Base-by-base conservation (phyloP, 1,139 yeast species). In the Debaryomyces fabryi region DNA sequence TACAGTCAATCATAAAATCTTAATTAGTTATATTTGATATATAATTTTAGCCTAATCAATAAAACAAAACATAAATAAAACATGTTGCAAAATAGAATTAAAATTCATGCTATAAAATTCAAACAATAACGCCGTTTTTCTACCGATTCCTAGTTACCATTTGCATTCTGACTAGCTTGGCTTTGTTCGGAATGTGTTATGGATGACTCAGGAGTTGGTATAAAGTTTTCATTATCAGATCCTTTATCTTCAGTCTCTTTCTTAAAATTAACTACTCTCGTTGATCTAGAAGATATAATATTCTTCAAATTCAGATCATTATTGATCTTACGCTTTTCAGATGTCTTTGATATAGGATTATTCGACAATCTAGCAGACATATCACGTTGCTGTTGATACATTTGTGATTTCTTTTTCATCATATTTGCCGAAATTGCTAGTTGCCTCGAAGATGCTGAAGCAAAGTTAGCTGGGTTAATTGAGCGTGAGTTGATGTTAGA, bases 371-470 rank as follows among this genome's bases (percentile, higher is more conserved):
- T 49, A 37, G 42, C 16, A 29, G 49, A 43, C 40, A 57, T 53
- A 24, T 40, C 44, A 29, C 49, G 39, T 30, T 45, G 49, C 20
- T 47, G 54, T 34, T 55, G 63, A 39, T 52, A 49, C 51, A 59
- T 46, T 44, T 62, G 67, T 30, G 63, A 54, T 45, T 64, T 60
- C 50, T 64, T 65, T 48, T 60, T 57, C 64, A 64, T 58, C 66
- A 66, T 58, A 35, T 61, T 56, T 8, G 64, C 58, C 30, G 66
- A 63, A 8, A 56, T 56, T 27, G 60, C 63, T 44, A 62, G 66
- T 44, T 64, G 68, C 24, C 68, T 53, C 5, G 54, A 34, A 16
- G 63, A 58, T n/a, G 62, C 49, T 13, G 45, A 43, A 9, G 52
- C 32, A 34, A 44, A 48, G 20, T 27, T 36, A 16, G 13, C 33